Conservation (phyloP, 2,329 filamentous ascomycete genomes). For the Colletotrichum tropicale region DNA sequence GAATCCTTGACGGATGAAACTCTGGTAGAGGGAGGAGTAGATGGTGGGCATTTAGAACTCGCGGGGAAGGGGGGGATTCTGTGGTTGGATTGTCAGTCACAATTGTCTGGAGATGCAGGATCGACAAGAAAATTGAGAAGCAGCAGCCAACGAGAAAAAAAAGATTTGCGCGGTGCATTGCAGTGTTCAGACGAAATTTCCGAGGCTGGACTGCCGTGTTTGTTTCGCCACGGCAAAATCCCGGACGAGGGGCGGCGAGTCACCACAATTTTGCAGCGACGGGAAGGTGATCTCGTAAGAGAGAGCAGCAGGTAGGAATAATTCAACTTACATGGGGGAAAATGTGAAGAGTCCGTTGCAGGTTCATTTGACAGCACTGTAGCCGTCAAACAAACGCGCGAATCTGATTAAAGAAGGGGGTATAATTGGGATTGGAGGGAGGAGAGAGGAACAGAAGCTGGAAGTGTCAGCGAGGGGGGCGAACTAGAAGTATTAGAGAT, state of each 20-base stretch:
- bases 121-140: background rate
- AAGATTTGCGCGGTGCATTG: slow-evolving; percentile 3
- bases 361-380: slow-evolving; percentile 95
- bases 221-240: slow-evolving; percentile 6
- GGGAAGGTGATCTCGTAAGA: background rate
- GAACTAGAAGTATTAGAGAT: slow-evolving; percentile 18
- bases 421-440: slow-evolving; percentile 25
- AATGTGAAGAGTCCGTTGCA: slow-evolving; percentile 72
- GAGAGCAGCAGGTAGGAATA: background rate
- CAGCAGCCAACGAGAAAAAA: background rate
- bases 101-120: slow-evolving; percentile 4
- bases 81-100: slow-evolving; percentile 26
- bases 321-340: slow-evolving; percentile 65
- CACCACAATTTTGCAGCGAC: background rate
- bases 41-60: slow-evolving; percentile 89
- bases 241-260: background rate
- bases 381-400: slow-evolving; percentile 94
- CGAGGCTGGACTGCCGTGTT: background rate
- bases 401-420: slow-evolving; percentile 22
- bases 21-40: slow-evolving; percentile 72
- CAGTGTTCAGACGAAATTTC: slow-evolving; percentile 5
- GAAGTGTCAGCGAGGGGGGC: background rate
- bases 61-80: slow-evolving; percentile 64
- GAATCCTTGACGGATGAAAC: slow-evolving; percentile 96
- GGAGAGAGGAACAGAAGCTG: background rate